A percentile compares a stretch with the other conserved stretches of the same genome.
phyloP scores from a whole-genome alignment of 495 filamentous ascomycete genomes.

The Clavariopsis aquatica region DNA sequence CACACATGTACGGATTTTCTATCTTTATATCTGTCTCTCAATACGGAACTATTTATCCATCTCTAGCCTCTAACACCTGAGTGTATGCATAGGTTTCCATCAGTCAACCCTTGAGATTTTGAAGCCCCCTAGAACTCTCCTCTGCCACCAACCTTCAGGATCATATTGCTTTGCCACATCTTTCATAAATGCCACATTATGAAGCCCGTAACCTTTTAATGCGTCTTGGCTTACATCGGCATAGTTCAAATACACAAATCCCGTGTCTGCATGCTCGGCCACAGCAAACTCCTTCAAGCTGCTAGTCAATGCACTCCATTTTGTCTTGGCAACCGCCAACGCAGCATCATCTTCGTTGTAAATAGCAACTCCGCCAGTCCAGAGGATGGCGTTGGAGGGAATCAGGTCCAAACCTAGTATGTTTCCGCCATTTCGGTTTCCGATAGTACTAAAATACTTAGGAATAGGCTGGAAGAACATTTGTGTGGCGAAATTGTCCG shows the following conservation, averaged over 20 bases:
- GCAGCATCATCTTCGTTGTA: conserved; percentile 1
- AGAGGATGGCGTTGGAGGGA: conserved; percentile 8
- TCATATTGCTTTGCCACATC: conserved; percentile 15
- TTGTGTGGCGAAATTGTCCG: conserved; percentile 24
- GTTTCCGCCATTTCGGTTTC: conserved; percentile 42
- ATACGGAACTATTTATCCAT: too few relatives aligned
- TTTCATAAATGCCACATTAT: conserved; percentile 11
- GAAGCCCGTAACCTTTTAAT: conserved; percentile 9
- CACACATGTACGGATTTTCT: too few relatives aligned
- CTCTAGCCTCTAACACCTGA: too few relatives aligned
- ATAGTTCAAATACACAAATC: conserved; percentile 13
- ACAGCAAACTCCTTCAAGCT: conserved; percentile 5
- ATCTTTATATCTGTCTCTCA: too few relatives aligned
- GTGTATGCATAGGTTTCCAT: not conserved
- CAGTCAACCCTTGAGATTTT: conserved; percentile 41
- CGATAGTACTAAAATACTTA: conserved; percentile 31
- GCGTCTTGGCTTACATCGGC: conserved; percentile 14
- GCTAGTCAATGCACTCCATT: not conserved
- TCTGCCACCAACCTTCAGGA: conserved; percentile 7
- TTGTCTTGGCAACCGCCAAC: not conserved
- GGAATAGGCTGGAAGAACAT: conserved; percentile 45
- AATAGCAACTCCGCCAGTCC: not conserved
- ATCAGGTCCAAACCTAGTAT: conserved; percentile 39
- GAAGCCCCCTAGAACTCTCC: conserved; percentile 14
- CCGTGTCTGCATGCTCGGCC: not conserved